Conservation (phyloP, 169 alveolate species). For the Sarcocystis neurona region DNA sequence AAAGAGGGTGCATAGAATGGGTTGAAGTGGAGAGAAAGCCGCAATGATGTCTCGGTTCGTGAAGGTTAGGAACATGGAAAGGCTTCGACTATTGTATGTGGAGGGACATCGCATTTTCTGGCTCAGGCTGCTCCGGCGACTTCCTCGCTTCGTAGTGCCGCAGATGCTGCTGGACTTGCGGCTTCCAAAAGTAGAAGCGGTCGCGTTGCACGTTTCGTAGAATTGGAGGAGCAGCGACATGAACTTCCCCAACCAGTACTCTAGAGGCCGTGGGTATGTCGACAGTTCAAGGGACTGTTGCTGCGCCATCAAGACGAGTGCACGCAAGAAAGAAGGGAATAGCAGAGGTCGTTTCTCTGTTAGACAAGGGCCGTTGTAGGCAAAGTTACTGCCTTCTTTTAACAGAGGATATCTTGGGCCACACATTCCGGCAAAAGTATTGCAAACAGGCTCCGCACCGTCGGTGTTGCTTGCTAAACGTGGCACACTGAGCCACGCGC, state of each 20-base stretch:
- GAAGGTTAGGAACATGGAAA: background rate
- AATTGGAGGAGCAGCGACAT: conserved; percentile 8
- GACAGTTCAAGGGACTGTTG: background rate
- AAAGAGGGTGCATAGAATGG: no score
- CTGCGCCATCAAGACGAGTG: conserved; percentile 15
- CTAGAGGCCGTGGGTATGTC: background rate
- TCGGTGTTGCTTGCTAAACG: no score
- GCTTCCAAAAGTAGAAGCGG: background rate
- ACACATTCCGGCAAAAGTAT: no score
- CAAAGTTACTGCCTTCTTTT: no score
- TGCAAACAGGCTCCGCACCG: no score
- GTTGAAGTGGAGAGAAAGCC: conserved; percentile 19
- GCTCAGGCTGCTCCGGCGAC: conserved; percentile 37
- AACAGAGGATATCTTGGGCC: no score
- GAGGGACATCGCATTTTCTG: background rate
- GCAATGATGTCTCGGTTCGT: background rate
- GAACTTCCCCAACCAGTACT: background rate
- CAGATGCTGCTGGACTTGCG: background rate
- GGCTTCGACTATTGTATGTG: background rate
- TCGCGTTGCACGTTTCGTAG: conserved; percentile 12
- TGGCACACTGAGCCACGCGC: no score
- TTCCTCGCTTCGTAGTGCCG: background rate
- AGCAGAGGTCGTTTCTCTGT: conserved; percentile 2
- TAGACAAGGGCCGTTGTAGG: no score
- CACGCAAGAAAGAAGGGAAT: conserved; percentile 3